Evolutionary conservation across 2,329 filamentous ascomycete species (phyloP), one percentile per base, ranked within the genome.

Genomic region (Dactylellina haptotyla): DNA sequence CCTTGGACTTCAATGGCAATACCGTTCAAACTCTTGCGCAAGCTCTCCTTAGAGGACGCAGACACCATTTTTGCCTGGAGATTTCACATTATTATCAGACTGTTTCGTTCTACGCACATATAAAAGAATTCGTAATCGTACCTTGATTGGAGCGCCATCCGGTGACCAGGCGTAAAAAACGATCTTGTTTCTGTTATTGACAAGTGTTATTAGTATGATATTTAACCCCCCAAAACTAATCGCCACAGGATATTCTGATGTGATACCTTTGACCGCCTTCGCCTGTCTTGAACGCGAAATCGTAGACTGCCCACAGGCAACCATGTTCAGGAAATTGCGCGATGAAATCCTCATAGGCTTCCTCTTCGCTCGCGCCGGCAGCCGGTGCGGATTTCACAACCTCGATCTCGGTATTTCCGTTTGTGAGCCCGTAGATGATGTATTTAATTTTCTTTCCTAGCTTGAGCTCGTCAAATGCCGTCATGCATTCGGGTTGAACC

Each of bases 351-450:
- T 92, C 84, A 79, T 90, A 89, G 86, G 6, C 8, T 6, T 93
- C 92, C 76, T 79, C 82, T 69, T 90, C 87, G 85, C 87, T 94
- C 1, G 45, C 39, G 23, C 88, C 85, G 75, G 83, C 83, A 70
- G 88, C 90, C 62, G 87, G 85, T 81, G 91, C 14, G 2, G 30
- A 6, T 30, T 63, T 88, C 83, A 94, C 91, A 78, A 95, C 87
- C 71, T 90, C 88, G 81, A 95, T 92, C 83, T 92, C 83, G 83
- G 89, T 92, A 86, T 88, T 88, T 85, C 93, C 87, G 83, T 93
- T 90, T 77, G 88, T 89, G 81, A 95, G 88, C 86, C 93, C 92
- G 89, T 87, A 94, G 85, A 95, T 88, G 84, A 95, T 90, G 86
- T 87, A 96, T 84, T 92, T 93, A 78, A 81, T 80, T 84, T 87